Evolutionary conservation across 768 basidiomycete species (phyloP).

Genomic region (Kwoniella mangroviensis): DNA sequence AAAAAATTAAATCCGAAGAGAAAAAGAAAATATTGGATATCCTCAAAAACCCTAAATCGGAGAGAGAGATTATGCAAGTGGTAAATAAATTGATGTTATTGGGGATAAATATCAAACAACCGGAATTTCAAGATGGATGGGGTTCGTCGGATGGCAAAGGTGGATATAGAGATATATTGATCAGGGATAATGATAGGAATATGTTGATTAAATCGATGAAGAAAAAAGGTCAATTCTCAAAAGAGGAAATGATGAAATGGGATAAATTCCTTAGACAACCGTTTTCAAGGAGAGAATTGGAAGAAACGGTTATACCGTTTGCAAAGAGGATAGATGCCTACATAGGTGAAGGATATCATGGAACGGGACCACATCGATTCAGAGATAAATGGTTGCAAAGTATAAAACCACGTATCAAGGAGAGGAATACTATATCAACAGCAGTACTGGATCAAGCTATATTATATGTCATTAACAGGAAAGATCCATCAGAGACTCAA

Average conservation of each 20-base stretch:
- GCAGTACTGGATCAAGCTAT: slow-evolving; percentile 18
- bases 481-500: slow-evolving; percentile 1
- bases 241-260: slow-evolving; percentile 8
- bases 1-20: background rate
- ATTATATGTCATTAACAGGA: slow-evolving; percentile 6
- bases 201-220: background rate
- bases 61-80: slow-evolving; percentile 4
- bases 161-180: slow-evolving; percentile 17
- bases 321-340: slow-evolving; percentile 2
- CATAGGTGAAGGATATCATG: slow-evolving; percentile 17
- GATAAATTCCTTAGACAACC: slow-evolving; percentile 6
- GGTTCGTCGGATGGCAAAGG: slow-evolving; percentile 14
- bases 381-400: background rate
- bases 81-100: background rate
- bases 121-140: slow-evolving; percentile 13
- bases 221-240: background rate
- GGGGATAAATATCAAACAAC: slow-evolving; percentile 9
- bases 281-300: slow-evolving; percentile 16
- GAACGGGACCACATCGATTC: slow-evolving; percentile 12
- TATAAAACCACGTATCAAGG: background rate
- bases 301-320: slow-evolving; percentile 16
- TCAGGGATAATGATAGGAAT: background rate
- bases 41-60: slow-evolving; percentile 12
- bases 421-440: background rate
- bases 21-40: slow-evolving; percentile 8